Evolutionary conservation across 1,139 yeast species (phyloP).

Genomic region (Candida gigantensis): DNA sequence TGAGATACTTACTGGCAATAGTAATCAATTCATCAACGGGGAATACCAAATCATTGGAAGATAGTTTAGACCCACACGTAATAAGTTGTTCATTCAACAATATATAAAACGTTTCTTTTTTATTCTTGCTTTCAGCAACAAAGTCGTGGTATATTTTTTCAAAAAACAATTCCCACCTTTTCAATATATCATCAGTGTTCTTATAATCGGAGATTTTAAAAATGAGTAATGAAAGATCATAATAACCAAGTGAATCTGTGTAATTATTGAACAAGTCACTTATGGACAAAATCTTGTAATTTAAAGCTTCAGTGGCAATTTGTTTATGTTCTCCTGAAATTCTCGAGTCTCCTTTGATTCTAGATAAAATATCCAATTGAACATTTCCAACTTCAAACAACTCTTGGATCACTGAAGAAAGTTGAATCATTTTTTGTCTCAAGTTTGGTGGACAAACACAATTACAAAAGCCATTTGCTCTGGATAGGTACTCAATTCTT

Average conservation of each 20-base stretch:
- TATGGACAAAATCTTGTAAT: conserved; percentile 65
- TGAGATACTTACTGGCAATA: conserved; percentile 46
- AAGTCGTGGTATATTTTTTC: conserved; percentile 45
- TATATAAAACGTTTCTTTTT: conserved; percentile 42
- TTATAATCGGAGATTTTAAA: conserved; percentile 83
- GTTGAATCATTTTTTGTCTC: conserved; percentile 72
- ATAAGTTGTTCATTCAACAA: conserved; percentile 40
- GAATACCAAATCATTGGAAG: conserved; percentile 68
- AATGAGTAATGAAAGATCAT: conserved; percentile 74
- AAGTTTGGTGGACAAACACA: conserved; percentile 78
- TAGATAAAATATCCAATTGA: conserved; percentile 75
- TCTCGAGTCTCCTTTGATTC: conserved; percentile 61
- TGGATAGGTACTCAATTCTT: conserved; percentile 83
- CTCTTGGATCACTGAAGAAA: conserved; percentile 73
- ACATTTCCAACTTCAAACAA: conserved; percentile 84
- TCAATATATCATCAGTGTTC: conserved; percentile 68
- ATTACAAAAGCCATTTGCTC: conserved; percentile 92
- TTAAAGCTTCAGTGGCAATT: conserved; percentile 55
- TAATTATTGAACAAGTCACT: conserved; percentile 82
- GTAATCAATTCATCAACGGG: conserved; percentile 76
- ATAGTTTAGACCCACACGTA: conserved; percentile 45
- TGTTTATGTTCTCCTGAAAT: conserved; percentile 48
- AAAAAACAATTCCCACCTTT: conserved; percentile 70
- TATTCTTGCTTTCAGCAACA: conserved; percentile 27
- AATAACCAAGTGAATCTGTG: conserved; percentile 86